Evolutionary conservation across 441 rosid genomes (phyloP).

Genomic region (Mallotus japonicus): DNA sequence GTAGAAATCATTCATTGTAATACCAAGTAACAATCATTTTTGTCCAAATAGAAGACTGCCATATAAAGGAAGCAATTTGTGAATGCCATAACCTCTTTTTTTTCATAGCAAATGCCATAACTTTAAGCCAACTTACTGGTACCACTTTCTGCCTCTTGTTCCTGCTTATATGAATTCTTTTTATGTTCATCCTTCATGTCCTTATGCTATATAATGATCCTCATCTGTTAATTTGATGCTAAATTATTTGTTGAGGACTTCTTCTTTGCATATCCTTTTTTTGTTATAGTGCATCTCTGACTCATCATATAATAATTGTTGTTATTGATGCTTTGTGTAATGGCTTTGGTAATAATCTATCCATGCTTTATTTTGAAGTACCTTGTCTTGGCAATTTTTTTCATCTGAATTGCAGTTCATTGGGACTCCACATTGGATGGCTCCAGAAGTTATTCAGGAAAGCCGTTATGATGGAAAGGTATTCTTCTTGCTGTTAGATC

Average conservation of each 20-base stretch:
- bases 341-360: background rate
- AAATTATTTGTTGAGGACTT: background rate
- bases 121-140: background rate
- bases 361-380: slow-evolving; percentile 1
- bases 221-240: background rate
- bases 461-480: slow-evolving; percentile 99
- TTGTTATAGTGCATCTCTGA: background rate
- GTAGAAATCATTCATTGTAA: background rate
- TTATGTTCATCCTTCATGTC: background rate
- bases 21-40: background rate
- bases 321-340: background rate
- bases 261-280: background rate
- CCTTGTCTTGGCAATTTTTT: slow-evolving; percentile 16
- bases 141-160: background rate
- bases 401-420: slow-evolving; percentile 64
- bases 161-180: background rate
- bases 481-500: slow-evolving; percentile 21
- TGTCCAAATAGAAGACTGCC: background rate
- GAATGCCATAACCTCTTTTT: background rate
- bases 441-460: slow-evolving; percentile 99
- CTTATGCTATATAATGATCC: background rate
- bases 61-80: background rate
- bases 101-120: background rate
- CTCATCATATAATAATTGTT: background rate
- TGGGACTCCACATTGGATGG: slow-evolving; percentile 99